phyloP scores from a whole-genome alignment of 495 filamentous ascomycete species.

The Glutinoglossum americanum region DNA sequence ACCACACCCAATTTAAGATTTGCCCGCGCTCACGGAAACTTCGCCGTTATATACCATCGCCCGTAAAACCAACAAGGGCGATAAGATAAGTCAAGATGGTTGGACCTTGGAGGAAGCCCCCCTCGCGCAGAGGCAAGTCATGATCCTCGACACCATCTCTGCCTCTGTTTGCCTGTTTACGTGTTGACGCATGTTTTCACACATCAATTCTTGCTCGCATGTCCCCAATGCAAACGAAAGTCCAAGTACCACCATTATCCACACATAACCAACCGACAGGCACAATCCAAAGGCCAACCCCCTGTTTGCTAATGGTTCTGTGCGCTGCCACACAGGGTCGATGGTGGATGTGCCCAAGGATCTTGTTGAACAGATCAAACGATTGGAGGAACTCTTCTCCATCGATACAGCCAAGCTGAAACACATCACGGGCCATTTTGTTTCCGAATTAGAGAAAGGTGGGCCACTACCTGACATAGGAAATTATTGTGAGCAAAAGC shows the following conservation, averaged over 20 bases:
- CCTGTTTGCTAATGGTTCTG: conserved; percentile 1
- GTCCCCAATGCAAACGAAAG: conserved; percentile 5
- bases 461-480: conserved; percentile 8
- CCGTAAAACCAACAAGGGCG: not conserved
- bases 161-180: not conserved
- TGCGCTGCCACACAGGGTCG: conserved; percentile 29
- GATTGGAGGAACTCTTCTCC: conserved; percentile 69
- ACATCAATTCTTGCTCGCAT: conserved; percentile 5
- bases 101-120: conserved; percentile 42
- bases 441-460: conserved; percentile 77
- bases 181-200: not conserved
- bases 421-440: conserved; percentile 71
- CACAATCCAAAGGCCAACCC: not conserved
- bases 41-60: not conserved
- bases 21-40: not conserved
- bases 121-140: conserved; percentile 53
- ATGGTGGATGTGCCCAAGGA: conserved; percentile 69
- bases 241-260: not conserved
- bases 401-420: conserved; percentile 64
- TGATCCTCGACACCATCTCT: not conserved
- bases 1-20: not conserved
- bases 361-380: conserved; percentile 61
- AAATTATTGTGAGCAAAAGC: too few relatives aligned
- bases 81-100: conserved; percentile 37
- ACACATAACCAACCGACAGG: not conserved